Conservation (phyloP, 2,329 filamentous ascomycete species). For the Ascosphaera aggregata region DNA sequence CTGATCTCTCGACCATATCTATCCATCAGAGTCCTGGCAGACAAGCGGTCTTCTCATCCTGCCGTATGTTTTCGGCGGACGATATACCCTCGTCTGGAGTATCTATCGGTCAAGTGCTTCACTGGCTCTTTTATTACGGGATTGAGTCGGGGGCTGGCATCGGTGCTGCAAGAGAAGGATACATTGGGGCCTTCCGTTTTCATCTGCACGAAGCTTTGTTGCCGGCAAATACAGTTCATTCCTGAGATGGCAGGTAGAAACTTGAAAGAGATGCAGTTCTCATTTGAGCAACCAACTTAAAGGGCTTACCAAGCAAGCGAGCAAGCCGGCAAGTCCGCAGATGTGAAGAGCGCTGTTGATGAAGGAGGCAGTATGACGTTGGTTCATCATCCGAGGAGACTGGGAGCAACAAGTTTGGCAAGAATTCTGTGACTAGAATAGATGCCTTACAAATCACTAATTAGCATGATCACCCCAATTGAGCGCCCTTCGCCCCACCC, state of each 20-base stretch:
- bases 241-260: constrained; percentile 18
- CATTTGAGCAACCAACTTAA: constrained; percentile 12
- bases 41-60: constrained; percentile 14
- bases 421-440: neutral
- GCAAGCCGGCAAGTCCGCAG: neutral
- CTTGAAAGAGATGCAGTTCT: constrained; percentile 17
- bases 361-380: neutral
- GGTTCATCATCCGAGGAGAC: neutral
- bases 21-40: neutral
- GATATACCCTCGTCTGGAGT: constrained; percentile 22
- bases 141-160: constrained; percentile 14
- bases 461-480: neutral
- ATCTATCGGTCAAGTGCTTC: constrained; percentile 18
- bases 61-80: constrained; percentile 24
- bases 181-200: constrained; percentile 23
- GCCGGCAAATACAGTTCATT: constrained; percentile 18
- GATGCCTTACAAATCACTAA: neutral
- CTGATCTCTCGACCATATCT: neutral
- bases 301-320: neutral
- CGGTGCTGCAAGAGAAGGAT: constrained; percentile 13
- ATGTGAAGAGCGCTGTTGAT: neutral
- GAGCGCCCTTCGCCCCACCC: neutral
- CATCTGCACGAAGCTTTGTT: constrained; percentile 17
- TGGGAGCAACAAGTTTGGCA: neutral
- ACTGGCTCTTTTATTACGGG: constrained; percentile 23